Evolutionary conservation across 2,329 filamentous ascomycete genomes (phyloP).

Genomic region (Venturia nashicola): DNA sequence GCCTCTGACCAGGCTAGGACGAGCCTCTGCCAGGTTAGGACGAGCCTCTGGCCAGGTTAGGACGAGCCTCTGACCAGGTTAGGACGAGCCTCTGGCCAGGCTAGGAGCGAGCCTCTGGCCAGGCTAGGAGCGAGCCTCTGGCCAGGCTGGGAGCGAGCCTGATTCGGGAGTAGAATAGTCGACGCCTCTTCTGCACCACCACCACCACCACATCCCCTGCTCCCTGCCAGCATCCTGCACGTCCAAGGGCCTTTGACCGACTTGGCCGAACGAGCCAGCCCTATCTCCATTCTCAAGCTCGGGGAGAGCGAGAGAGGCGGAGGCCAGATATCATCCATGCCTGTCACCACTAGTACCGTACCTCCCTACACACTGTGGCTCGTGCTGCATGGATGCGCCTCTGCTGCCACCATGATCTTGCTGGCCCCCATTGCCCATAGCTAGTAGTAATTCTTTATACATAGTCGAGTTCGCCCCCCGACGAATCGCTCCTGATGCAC

Average conservation of each 20-base stretch:
- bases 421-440: not conserved
- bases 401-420: not conserved
- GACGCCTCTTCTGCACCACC: not conserved
- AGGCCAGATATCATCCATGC: not conserved
- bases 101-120: not conserved
- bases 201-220: not conserved
- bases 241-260: not conserved
- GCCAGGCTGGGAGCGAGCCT: not conserved
- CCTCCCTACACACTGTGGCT: conserved; percentile 1
- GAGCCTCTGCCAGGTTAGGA: no score
- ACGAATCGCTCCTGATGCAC: not conserved
- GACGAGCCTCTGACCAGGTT: not conserved
- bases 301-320: conserved; percentile 4
- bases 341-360: not conserved
- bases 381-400: not conserved
- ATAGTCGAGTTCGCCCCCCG: conserved; percentile 4
- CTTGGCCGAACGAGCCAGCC: not conserved
- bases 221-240: not conserved
- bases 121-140: no score
- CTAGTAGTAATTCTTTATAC: not conserved
- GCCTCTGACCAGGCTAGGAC: not conserved
- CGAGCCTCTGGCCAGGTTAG: not conserved
- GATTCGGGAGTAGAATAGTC: not conserved
- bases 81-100: not conserved
- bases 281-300: conserved; percentile 7